These are phyloP conservation scores for Fagopyrum homotropicum DNA, from an alignment of 148 eudicot species.

Conservation along the genomic window DNA sequence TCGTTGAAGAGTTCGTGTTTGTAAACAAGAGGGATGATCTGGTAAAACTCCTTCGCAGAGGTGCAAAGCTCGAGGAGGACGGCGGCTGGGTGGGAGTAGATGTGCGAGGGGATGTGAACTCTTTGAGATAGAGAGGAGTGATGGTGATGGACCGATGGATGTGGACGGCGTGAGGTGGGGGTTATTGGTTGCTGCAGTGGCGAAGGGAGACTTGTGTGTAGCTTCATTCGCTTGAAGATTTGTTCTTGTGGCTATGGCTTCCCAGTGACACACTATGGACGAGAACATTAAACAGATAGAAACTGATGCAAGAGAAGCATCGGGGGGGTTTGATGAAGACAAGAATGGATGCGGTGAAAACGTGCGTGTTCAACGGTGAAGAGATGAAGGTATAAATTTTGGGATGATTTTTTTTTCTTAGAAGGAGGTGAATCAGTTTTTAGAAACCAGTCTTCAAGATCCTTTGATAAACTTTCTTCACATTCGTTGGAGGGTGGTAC, in stretches of 20 bases:
- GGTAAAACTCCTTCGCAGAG: constrained; percentile 44
- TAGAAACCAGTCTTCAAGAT: no score
- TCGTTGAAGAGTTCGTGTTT: constrained; percentile 52
- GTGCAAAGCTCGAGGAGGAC: constrained; percentile 64
- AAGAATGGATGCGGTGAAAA: no score
- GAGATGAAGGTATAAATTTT: no score
- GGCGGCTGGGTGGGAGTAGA: constrained; percentile 73
- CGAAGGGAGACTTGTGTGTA: background rate
- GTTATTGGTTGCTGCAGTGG: background rate
- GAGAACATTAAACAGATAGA: no score
- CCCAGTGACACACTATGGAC: background rate
- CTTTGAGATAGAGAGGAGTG: constrained; percentile 27
- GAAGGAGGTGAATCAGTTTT: no score
- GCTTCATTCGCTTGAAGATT: background rate
- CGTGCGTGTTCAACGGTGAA: no score
- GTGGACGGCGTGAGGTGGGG: constrained; percentile 13
- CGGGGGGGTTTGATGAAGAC: no score
- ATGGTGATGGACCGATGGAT: constrained; percentile 12
- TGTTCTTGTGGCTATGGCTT: constrained; percentile 9
- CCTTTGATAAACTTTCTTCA: no score
- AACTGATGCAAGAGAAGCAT: no score
- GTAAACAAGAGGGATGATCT: constrained; percentile 52
- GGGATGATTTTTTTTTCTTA: no score
- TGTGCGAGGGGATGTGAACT: constrained; percentile 53
- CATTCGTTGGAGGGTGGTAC: no score